phyloP scores from a whole-genome alignment of 768 basidiomycete genomes.

The Suillus paluster region DNA sequence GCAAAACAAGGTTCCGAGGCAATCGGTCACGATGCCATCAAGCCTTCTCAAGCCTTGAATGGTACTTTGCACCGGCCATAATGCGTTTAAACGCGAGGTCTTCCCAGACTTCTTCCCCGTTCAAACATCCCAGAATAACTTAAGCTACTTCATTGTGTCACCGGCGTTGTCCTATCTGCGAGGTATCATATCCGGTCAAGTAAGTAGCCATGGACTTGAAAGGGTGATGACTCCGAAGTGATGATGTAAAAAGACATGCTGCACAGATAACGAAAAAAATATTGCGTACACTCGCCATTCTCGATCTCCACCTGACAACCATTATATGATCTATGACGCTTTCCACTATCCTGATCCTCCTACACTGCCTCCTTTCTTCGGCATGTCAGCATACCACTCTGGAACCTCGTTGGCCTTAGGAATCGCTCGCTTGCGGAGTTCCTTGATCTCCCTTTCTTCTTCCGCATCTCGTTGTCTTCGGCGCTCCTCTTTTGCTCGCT shows the following conservation, averaged over 20 bases:
- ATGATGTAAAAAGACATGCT: constrained; percentile 21
- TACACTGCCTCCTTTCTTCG: constrained; percentile 51
- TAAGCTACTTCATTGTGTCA: constrained; percentile 15
- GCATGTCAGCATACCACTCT: constrained; percentile 76
- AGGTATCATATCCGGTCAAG: constrained; percentile 7
- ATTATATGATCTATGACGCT: constrained; percentile 1
- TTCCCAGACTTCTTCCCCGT: constrained; percentile 21
- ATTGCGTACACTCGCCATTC: constrained; percentile 10
- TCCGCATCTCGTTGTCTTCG: constrained; percentile 52
- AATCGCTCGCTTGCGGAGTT: constrained; percentile 63
- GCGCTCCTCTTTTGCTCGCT: constrained; percentile 50
- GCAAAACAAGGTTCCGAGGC: constrained; percentile 34
- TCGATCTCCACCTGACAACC: constrained; percentile 9
- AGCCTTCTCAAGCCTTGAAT: constrained; percentile 20
- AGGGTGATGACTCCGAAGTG: constrained; percentile 5
- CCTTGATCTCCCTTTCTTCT: constrained; percentile 64
- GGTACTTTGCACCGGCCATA: constrained; percentile 21
- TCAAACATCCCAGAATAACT: constrained; percentile 32
- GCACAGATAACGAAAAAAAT: constrained; percentile 23
- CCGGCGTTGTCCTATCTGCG: constrained; percentile 1
- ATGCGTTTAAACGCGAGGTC: constrained; percentile 21
- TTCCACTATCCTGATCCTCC: constrained; percentile 15
- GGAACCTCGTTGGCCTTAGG: constrained; percentile 75
- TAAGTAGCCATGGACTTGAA: constrained; percentile 4
- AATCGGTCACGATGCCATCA: constrained; percentile 21